These are phyloP conservation scores for Aschersonia sp. DNA, from an alignment of 2,329 filamentous ascomycete species.

Conservation along the genomic window DNA sequence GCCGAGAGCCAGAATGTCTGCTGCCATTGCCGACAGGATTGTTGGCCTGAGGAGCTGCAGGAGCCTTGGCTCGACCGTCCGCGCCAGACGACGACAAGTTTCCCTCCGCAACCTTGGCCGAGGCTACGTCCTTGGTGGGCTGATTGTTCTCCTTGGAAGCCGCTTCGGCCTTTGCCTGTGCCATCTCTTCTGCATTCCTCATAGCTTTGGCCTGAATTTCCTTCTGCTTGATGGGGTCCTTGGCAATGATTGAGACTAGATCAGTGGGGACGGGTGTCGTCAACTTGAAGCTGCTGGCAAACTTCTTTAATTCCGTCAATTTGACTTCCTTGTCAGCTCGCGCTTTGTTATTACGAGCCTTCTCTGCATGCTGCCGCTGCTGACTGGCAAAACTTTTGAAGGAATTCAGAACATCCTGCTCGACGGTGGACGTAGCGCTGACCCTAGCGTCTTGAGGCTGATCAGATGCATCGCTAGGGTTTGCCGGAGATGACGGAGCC, in stretches of 20 bases:
- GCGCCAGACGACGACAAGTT: conserved; percentile 6
- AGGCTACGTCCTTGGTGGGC: conserved; percentile 25
- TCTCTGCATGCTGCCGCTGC: conserved; percentile 40
- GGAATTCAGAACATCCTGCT: conserved; percentile 44
- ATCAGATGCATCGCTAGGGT: conserved; percentile 25
- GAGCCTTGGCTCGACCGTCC: conserved; percentile 18
- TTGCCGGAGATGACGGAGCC: conserved; percentile 20
- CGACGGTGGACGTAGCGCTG: conserved; percentile 41
- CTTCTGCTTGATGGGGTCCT: conserved; percentile 88
- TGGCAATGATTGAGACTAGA: conserved; percentile 86
- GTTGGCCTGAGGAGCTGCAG: conserved; percentile 17
- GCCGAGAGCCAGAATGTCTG: conserved; percentile 33
- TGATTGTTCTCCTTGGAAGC: conserved; percentile 26
- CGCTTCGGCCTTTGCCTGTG: conserved; percentile 37
- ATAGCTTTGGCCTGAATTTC: conserved; percentile 83
- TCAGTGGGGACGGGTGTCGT: conserved; percentile 84
- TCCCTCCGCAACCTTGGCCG: conserved; percentile 22
- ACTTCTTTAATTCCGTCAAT: conserved; percentile 87
- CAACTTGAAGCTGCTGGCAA: conserved; percentile 86
- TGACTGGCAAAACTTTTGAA: conserved; percentile 51
- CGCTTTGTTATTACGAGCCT: conserved; percentile 40
- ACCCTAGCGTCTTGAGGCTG: conserved; percentile 20
- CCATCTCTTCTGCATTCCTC: conserved; percentile 53
- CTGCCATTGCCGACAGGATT: conserved; percentile 12
- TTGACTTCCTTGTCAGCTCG: conserved; percentile 79